Conservation (phyloP, 169 alveolate species). For the Ichthyophthirius multifiliis region DNA sequence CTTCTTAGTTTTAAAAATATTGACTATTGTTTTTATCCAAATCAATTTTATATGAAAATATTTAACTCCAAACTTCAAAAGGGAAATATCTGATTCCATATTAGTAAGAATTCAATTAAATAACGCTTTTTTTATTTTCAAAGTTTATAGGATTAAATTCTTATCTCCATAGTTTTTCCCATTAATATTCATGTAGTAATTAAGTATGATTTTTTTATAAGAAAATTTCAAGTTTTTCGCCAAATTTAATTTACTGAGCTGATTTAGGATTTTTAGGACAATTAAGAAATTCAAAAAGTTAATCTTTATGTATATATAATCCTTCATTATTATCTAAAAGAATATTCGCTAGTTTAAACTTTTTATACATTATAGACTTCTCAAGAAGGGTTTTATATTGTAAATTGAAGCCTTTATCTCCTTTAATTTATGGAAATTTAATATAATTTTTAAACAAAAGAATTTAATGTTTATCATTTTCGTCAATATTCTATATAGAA, state of each 20-base stretch:
- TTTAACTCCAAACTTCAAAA: neutral
- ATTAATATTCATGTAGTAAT: neutral
- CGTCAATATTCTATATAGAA: neutral
- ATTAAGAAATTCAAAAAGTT: neutral
- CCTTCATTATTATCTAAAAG: neutral
- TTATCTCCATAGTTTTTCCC: conserved; percentile 12
- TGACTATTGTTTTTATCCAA: neutral
- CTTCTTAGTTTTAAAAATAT: neutral
- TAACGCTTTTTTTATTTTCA: neutral
- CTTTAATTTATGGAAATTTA: neutral
- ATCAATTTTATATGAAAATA: neutral
- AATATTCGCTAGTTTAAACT: neutral
- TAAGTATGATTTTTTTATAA: neutral
- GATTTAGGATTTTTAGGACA: neutral
- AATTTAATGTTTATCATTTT: neutral
- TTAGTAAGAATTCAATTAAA: neutral
- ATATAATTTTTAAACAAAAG: neutral
- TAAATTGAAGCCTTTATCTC: neutral
- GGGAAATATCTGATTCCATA: neutral
- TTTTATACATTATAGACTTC: neutral
- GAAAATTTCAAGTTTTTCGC: neutral
- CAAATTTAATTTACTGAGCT: no score
- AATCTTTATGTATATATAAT: neutral
- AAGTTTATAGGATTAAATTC: neutral
- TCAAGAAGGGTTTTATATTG: neutral